These are phyloP conservation scores for Podila horticola DNA, from an alignment of 192 early-diverging fungal genomes.

Conservation along the genomic window DNA sequence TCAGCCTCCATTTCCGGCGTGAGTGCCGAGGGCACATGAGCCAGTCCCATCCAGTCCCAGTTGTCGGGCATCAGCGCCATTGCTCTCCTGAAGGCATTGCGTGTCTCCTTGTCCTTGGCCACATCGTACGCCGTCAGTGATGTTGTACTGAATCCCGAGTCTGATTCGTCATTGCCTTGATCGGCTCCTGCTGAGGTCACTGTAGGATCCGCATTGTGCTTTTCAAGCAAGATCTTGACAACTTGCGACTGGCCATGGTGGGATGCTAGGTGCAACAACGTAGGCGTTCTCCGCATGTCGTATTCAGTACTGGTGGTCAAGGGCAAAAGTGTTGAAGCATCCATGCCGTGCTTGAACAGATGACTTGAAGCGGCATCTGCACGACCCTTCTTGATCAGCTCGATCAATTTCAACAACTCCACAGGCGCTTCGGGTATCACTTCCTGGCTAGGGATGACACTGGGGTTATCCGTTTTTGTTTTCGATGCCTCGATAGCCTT, in stretches of 20 bases:
- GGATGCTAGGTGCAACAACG: constrained; percentile 84
- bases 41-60: constrained; percentile 72
- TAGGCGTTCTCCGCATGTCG: constrained; percentile 57
- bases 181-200: constrained; percentile 12
- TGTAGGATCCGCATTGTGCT: constrained; percentile 83
- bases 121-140: constrained; percentile 74
- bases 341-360: constrained; percentile 61
- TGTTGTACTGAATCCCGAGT: constrained; percentile 5
- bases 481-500: constrained; percentile 14
- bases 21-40: constrained; percentile 78
- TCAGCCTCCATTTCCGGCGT: constrained; percentile 77
- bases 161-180: not conserved
- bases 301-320: constrained; percentile 47
- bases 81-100: constrained; percentile 79
- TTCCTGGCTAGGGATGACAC: not conserved
- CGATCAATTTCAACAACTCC: constrained; percentile 63
- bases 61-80: constrained; percentile 66
- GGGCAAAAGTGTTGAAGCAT: constrained; percentile 43
- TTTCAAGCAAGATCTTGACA: constrained; percentile 69
- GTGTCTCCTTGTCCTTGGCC: constrained; percentile 71
- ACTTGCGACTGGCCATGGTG: constrained; percentile 64
- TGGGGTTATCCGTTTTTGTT: not conserved
- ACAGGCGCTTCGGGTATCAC: constrained; percentile 19
- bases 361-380: constrained; percentile 63
- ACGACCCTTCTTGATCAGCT: constrained; percentile 71